Conservation (phyloP, 140 eudicot genomes). For the Ambrosia hybrid region DNA sequence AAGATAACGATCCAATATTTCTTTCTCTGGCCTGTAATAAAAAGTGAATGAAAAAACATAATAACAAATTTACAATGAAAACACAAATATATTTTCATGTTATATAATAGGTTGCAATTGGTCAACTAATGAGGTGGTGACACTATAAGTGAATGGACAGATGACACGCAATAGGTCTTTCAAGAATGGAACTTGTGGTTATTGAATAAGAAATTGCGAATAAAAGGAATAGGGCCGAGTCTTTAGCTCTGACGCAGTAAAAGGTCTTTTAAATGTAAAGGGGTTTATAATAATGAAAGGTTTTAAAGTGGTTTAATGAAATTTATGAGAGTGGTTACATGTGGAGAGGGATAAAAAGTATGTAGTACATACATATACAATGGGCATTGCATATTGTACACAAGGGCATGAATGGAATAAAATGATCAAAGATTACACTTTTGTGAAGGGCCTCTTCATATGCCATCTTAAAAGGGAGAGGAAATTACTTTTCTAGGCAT, state of each 20-base stretch:
- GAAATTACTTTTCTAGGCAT: no score
- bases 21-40: slow-evolving; percentile 79
- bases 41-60: slow-evolving; percentile 3
- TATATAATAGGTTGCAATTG: slow-evolving; percentile 12
- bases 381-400: no score
- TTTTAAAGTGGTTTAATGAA: no score
- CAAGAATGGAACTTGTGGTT: neutral
- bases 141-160: neutral
- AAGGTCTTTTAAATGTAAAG: neutral
- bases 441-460: no score
- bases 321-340: no score
- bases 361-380: no score
- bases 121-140: neutral
- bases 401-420: no score
- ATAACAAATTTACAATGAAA: no score
- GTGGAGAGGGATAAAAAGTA: no score
- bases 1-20: slow-evolving; percentile 92
- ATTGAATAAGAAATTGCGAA: neutral
- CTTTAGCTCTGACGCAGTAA: slow-evolving; percentile 7
- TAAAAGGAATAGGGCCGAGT: neutral
- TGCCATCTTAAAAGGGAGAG: no score
- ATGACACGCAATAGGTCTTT: neutral
- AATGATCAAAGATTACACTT: no score
- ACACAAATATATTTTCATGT: neutral
- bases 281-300: no score